A percentile compares a stretch with the other conserved stretches of the same genome.
phyloP scores from a whole-genome alignment of 345 rosid genomes.

The Melastoma malabathricum region DNA sequence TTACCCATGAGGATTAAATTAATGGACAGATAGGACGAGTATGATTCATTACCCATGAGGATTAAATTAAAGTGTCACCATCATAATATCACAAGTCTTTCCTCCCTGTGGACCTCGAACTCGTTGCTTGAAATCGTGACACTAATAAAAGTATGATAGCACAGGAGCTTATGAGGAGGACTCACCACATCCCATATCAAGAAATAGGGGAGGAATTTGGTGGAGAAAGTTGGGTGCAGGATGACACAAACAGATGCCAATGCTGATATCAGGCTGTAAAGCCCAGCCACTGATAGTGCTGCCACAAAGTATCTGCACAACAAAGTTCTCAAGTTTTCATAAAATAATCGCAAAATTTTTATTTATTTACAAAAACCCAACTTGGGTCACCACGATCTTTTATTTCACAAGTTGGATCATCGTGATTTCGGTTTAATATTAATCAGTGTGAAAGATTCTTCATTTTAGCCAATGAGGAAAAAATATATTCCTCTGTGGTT shows the following conservation, averaged over 20 bases:
- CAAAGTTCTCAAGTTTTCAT: neutral
- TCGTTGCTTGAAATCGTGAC: neutral
- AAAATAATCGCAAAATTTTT: neutral
- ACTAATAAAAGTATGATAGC: neutral
- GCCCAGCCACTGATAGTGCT: constrained; percentile 46
- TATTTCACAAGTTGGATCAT: neutral
- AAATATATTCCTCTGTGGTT: no score
- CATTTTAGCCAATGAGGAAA: no score
- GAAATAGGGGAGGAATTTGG: constrained; percentile 23
- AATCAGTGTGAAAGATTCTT: no score
- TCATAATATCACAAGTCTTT: no score
- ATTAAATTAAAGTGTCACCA: no score
- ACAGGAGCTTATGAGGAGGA: neutral
- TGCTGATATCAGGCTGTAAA: constrained; percentile 40
- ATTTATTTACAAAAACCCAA: no score
- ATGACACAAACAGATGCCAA: constrained; percentile 34
- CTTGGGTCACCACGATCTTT: neutral
- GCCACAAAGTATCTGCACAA: constrained; percentile 48
- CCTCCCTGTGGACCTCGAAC: neutral
- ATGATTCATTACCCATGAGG: no score
- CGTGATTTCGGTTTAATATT: neutral
- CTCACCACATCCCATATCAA: constrained; percentile 46
- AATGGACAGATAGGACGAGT: no score
- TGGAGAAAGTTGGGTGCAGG: constrained; percentile 22
- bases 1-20: no score